Base-by-base conservation (phyloP, 805 yeast genomes). In the Hanseniaspora osmophila region DNA sequence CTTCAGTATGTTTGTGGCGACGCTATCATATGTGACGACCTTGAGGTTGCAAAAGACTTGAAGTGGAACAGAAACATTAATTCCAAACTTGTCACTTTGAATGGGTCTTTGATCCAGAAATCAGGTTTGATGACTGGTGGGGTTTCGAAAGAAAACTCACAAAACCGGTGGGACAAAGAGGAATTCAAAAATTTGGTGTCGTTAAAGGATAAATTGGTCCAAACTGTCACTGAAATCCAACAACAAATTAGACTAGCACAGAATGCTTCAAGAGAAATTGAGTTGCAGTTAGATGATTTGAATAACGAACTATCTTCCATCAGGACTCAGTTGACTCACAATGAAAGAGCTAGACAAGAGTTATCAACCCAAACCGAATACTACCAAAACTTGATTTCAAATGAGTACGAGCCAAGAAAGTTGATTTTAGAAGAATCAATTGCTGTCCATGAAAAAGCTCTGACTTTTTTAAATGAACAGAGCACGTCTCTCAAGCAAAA, bases 61-160 rank as follows among this genome's bases (percentile, higher is more conserved):
- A 78, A 84, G 56, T 85, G 95, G 90, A 68, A 69, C 16, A 63
- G 65, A 33, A 66, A 70, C 7, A 62, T 76, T 29, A 71, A 71
- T 42, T 77, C 75, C 37, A 86, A 84, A 59, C 64, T 83, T 42
- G 94, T 88, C 2, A 75, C 95, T 0, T 55, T 85, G 12, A 86
- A 85, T 43, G 98, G 98, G 1, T 75, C 90, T 0, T 68, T 87
- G 30, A 83, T 92, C 41, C 86, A 85, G 57, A 78, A 77, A 54
- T 79, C 90, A 4, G 95, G 95, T 6, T 68, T 87, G 33, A 85
- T 92, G 94, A 82, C 96, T 9, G 96, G 96, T 59, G 96, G 96
- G 52, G 65, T 69, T 29, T 69, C 76, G 6, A 68, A 68, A n/a
- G 67, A 67, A 37, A 57, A 52, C 17, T 57, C 60, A 29, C 45